Evolutionary conservation across 2,329 filamentous ascomycete genomes (phyloP), one percentile per base, ranked within the genome.

Genomic region (Hymenoscyphus occultus): DNA sequence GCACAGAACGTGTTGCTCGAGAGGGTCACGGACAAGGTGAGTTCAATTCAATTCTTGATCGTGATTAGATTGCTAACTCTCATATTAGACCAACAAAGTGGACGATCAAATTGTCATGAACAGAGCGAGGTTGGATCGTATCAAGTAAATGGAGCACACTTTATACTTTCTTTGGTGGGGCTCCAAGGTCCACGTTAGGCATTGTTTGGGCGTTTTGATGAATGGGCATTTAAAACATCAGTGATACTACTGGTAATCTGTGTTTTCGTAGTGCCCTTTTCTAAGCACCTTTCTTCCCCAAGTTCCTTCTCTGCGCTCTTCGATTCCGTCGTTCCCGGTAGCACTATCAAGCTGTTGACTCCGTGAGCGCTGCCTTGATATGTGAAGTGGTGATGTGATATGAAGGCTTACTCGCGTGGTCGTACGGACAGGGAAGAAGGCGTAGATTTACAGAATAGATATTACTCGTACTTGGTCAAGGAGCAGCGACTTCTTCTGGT

Each of bases 71-170:
- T 56, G 54, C 77, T 81, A 74, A 80, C 66, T 39, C 54, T 56
- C 42, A 12, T 57, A 62, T 62, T 76, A 92, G 91, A 94, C 89
- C 78, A 92, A 96, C 76, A 84, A 83, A 71, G 91, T 96, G 71
- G 90, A 93, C 77, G 90, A 94, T 70, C 86, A 90, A 74, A 91
- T 94, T 72, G 86, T 87, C 65, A 87, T 92, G 84, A 93, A 93
- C 80, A 83, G 90, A 69, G 86, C 89, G 39, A 73, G 73, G 64
- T 67, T 76, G 64, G 74, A 75, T 60, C 73, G 74, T 12, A 75
- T 76, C 22, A 69, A 71, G 45, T 76, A 64, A 64, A 10, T 51
- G 32, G 13, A 9, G 7, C 10, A 31, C 48, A 64, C 35, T 35
- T 35, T 35, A 35, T 28, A n/a, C 14, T 48, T 57, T 39, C 5